phyloP scores from a whole-genome alignment of 1,284 basidiomycete genomes.

The Anthracocystis panici-leucophaei region DNA sequence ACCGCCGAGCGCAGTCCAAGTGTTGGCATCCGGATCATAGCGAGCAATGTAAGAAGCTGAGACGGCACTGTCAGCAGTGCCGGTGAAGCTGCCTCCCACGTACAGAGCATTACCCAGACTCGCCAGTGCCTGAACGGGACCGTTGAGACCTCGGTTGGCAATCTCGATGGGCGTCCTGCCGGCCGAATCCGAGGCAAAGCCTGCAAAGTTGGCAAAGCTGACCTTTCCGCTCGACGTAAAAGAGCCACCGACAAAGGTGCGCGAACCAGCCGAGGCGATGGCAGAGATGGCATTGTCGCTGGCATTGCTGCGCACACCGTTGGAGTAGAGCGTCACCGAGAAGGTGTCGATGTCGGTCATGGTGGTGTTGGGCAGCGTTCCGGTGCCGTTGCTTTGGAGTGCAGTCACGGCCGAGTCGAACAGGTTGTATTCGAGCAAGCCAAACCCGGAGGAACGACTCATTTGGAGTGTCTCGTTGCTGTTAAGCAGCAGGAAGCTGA shows the following conservation, averaged over 20 bases:
- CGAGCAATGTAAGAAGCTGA: conserved; percentile 75
- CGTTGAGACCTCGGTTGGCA: conserved; percentile 69
- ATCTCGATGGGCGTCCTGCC: conserved; percentile 70
- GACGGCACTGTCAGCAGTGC: conserved; percentile 75
- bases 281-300: conserved; percentile 71
- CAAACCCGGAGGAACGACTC: conserved; percentile 46
- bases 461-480: conserved; percentile 55
- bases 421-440: conserved; percentile 61
- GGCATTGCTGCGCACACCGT: conserved; percentile 61
- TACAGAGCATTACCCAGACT: conserved; percentile 74
- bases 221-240: conserved; percentile 76
- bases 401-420: conserved; percentile 44
- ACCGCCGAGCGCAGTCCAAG: conserved; percentile 79
- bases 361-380: conserved; percentile 70
- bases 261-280: conserved; percentile 72
- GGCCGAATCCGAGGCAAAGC: conserved; percentile 75
- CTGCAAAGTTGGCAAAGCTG: conserved; percentile 80
- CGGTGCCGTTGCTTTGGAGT: conserved; percentile 43
- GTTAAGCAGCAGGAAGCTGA: conserved; percentile 57
- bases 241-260: conserved; percentile 81
- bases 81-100: conserved; percentile 86
- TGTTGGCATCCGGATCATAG: conserved; percentile 78
- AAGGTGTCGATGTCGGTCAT: conserved; percentile 79
- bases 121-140: conserved; percentile 59
- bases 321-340: conserved; percentile 74